Evolutionary conservation across 2,329 filamentous ascomycete genomes (phyloP).

Genomic region (Septoria petroselini): DNA sequence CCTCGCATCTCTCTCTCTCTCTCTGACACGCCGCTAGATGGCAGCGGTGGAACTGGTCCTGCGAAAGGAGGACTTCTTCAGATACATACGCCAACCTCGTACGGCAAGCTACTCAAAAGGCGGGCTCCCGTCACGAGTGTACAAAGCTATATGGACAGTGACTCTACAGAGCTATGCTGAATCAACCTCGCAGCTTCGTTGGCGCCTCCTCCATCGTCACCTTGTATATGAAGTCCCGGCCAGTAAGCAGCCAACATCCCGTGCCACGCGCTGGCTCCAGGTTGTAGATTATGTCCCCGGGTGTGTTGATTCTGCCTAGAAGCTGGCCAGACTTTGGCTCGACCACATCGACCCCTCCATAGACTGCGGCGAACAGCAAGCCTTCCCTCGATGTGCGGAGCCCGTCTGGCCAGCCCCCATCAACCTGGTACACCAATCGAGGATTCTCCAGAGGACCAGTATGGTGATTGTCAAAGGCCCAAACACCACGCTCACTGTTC

Average conservation of each 20-base stretch:
- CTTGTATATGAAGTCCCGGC: conserved; percentile 27
- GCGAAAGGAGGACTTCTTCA: no score
- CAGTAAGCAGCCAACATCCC: conserved; percentile 27
- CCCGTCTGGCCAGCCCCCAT: conserved; percentile 36
- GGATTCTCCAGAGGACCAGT: conserved; percentile 31
- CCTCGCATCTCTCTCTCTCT: no score
- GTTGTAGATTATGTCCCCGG: conserved; percentile 29
- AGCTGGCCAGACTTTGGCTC: conserved; percentile 34
- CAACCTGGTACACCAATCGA: conserved; percentile 39
- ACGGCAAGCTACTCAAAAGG: no score
- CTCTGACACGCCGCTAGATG: no score
- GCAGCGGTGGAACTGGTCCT: no score
- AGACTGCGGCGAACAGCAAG: conserved; percentile 21
- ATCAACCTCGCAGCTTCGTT: not conserved
- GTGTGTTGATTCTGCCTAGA: conserved; percentile 53
- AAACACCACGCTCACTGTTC: conserved; percentile 42
- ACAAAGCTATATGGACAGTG: no score
- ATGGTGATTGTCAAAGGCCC: conserved; percentile 27
- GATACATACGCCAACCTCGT: no score
- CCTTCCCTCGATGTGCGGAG: conserved; percentile 23
- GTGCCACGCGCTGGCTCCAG: conserved; percentile 22
- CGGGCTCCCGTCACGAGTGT: no score
- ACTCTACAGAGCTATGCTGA: no score
- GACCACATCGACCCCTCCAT: conserved; percentile 25
- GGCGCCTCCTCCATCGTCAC: conserved; percentile 22